A percentile compares a stretch with the other conserved stretches of the same genome.
phyloP scores from a whole-genome alignment of 495 filamentous ascomycete genomes.

The Hyaloscypha bicolor region DNA sequence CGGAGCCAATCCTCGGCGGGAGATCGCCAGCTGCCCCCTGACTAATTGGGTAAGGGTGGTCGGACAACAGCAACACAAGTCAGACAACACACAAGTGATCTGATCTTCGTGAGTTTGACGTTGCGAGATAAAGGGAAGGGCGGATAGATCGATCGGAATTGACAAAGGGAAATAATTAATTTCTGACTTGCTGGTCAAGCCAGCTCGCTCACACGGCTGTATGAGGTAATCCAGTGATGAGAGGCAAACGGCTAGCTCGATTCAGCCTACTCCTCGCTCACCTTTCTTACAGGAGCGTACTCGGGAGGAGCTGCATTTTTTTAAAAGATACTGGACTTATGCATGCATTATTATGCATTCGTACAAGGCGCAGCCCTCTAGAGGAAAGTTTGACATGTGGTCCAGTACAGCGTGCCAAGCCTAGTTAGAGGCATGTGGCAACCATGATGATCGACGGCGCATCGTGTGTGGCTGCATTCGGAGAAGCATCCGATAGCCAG shows the following conservation, averaged over 20 bases:
- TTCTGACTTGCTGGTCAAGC: not conserved
- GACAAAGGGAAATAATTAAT: not conserved
- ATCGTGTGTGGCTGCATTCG: not conserved
- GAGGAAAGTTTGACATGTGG: not conserved
- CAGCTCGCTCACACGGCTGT: not conserved
- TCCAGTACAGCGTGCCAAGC: not conserved
- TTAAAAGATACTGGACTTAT: not conserved
- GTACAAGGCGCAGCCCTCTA: not conserved
- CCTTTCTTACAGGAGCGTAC: not conserved
- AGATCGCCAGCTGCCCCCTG: not conserved
- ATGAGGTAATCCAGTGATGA: not conserved
- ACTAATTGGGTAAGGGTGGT: not conserved
- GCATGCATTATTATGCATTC: not conserved
- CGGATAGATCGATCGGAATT: not conserved
- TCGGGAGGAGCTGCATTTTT: not conserved
- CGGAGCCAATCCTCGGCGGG: not conserved
- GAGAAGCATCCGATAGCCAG: not conserved
- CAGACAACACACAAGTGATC: not conserved
- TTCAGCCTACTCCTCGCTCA: not conserved
- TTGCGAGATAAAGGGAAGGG: not conserved
- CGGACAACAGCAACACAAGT: not conserved
- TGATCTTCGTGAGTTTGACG: not conserved
- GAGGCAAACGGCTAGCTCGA: not conserved
- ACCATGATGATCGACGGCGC: not conserved
- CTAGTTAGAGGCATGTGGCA: not conserved